Conservation (phyloP, 108 stramenopile genomes). For the Cylindrotheca fusiformis region DNA sequence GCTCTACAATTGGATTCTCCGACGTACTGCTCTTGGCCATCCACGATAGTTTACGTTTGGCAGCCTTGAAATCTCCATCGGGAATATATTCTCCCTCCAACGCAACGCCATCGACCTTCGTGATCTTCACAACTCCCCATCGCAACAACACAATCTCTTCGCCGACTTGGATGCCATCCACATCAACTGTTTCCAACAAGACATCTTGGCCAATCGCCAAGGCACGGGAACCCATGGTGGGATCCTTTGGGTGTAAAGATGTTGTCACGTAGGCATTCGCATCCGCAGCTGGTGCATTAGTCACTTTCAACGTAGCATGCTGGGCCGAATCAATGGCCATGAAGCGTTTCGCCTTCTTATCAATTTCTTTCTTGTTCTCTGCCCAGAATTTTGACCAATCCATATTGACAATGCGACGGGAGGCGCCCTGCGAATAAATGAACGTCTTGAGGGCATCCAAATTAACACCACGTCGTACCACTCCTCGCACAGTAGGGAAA, state of each 20-base stretch:
- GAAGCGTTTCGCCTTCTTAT: constrained; percentile 88
- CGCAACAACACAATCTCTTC: constrained; percentile 92
- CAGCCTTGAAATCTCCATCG: constrained; percentile 89
- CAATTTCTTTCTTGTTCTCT: constrained; percentile 96
- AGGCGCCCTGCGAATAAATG: constrained; percentile 90
- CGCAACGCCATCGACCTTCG: constrained; percentile 54
- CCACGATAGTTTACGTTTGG: constrained; percentile 95
- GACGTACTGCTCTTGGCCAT: constrained; percentile 67
- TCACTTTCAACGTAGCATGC: constrained; percentile 65
- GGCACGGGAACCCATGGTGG: constrained; percentile 79
- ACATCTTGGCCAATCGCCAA: constrained; percentile 69
- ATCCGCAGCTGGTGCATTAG: constrained; percentile 61
- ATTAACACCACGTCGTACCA: constrained; percentile 90
- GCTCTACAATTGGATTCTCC: constrained; percentile 43
- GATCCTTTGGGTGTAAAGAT: constrained; percentile 90
- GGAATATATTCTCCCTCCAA: constrained; percentile 74
- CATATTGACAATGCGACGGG: constrained; percentile 92
- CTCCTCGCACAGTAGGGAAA: constrained; percentile 97
- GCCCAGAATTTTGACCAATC: constrained; percentile 99
- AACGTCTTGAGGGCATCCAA: constrained; percentile 85
- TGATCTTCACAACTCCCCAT: constrained; percentile 93
- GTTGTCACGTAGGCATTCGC: constrained; percentile 51
- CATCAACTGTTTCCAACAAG: constrained; percentile 90
- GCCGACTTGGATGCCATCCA: constrained; percentile 78
- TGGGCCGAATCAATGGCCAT: constrained; percentile 90